Base-by-base conservation (phyloP, 2,329 filamentous ascomycete genomes). In the Apiospora saccharicola region DNA sequence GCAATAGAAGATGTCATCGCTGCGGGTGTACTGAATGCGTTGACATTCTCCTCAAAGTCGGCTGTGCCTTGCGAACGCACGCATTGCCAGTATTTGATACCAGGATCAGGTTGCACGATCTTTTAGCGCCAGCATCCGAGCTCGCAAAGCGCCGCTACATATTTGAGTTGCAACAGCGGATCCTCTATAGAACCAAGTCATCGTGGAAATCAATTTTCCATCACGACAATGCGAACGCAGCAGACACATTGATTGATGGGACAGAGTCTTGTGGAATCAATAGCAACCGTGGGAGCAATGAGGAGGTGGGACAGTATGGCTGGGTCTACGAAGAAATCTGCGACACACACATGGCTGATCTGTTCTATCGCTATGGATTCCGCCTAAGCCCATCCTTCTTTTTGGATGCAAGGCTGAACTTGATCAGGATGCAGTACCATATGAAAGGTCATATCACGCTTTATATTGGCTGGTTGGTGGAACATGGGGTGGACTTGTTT, bases 131-230 rank as follows among this genome's bases (percentile, higher is more conserved):
- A 41, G 70, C 70, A 51, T 71, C 70, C 10, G 64, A 71, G 64
- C 46, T 71, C 44, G 70, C 70, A 7, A 67, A 64, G 19, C 70
- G 70, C n/a, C 70, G 30, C 14, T 71, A 71, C 61, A 22, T 71
- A 4, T 68, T 57, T 34, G 37, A 57, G 16, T 37, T 68, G 13
- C 51, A 57, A 57, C 5, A 22, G 37, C 37, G 37, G 37, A 41
- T 41, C 8, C 1, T 41, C 8, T 41, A 10, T 41, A 10, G 10
- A 41, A 41, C 37, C 8, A 10, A 41, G 8, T 10, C 37, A 34
- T 26, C 2, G 51, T 16, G 51, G 13, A 19, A 19, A 34, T 19
- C 5, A 8, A 0, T 34, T 3, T 16, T 16, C 14, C 14, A 34
- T 30, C 26, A 19, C 1, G 26, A 19, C 14, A 26, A 16, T 2